Conservation (phyloP, 371 early-diverging fungal species). For the Saksenaea vasiformis region DNA sequence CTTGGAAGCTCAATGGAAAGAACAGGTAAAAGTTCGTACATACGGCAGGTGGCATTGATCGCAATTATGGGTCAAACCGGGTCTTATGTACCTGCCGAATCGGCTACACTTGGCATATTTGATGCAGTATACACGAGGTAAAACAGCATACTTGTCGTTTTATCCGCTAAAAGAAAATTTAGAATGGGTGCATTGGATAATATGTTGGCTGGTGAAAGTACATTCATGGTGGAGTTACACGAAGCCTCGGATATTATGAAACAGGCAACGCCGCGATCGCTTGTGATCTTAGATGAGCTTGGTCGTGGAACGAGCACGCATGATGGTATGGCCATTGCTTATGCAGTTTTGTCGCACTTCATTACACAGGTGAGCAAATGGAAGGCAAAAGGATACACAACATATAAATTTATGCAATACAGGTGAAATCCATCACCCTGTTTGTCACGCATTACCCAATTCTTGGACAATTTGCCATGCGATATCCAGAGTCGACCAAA, state of each 20-base stretch:
- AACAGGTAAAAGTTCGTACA: conserved; percentile 63
- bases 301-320: conserved; percentile 96
- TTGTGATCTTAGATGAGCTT: conserved; percentile 96
- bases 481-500: conserved; percentile 39
- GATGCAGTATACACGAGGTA: conserved; percentile 69
- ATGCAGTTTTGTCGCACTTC: conserved; percentile 81
- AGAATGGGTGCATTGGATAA: conserved; percentile 73
- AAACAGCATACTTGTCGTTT: not conserved
- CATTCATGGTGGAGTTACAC: conserved; percentile 89
- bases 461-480: conserved; percentile 47
- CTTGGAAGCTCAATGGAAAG: not conserved
- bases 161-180: not conserved
- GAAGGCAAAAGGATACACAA: not conserved
- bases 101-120: conserved; percentile 59
- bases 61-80: conserved; percentile 87
- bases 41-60: conserved; percentile 77
- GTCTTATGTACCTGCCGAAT: conserved; percentile 67
- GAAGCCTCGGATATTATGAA: conserved; percentile 80
- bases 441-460: conserved; percentile 83
- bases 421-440: conserved; percentile 49
- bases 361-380: conserved; percentile 60
- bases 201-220: conserved; percentile 74
- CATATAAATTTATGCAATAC: not conserved
- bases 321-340: conserved; percentile 94
- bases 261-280: conserved; percentile 64